Base-by-base conservation (phyloP, 139 green algal genomes). In the Zygnema circumcarinatum region DNA sequence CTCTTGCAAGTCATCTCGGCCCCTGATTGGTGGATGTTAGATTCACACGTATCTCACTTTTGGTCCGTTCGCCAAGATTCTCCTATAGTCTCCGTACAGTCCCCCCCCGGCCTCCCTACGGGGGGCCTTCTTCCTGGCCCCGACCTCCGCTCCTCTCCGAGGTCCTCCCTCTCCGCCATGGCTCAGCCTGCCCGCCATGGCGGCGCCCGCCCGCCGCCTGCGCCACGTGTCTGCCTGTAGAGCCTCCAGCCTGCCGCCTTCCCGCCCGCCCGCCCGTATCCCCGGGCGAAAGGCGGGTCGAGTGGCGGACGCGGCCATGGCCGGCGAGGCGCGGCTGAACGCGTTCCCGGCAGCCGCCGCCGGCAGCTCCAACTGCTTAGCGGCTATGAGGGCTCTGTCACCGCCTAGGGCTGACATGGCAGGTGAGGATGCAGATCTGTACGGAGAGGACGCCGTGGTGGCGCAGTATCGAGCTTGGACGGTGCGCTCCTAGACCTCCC, bases 381-480 rank as follows among this genome's bases (percentile, higher is more conserved):
- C 3, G 16, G 69, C 69, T 41, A 78, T 78, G 69, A 78, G 69
- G 16, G 69, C 69, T 52, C 11, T 52, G 69, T 78, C 69, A 52
- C 69, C 69, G 3, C 69, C 69, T 22, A 7, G 69, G 36, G 54
- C 29, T 25, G 54, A 72, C 29, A 29, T 25, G 25, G 3, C 36
- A 16, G 69, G 7, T 16, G 36, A 78, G 35, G 69, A 78, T 38
- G 2, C 41, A 35, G 33, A 2, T 41, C 2, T 85, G 29, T 86
- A 85, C 7, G 62, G 54, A 29, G 79, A 86, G 67, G 79, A 86
- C 47, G 79, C 79, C 3, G 7, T 86, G 38, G 31, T 3, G 2
- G 79, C 41, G 2, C 79, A 86, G 33, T 86, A 86, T 31, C 2
- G 41, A 22, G 79, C 79, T 39, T 86, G 79, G 79, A 86, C 2